A percentile compares a stretch with the other conserved stretches of the same genome.
Conservation (phyloP, 2,329 filamentous ascomycete genomes). For the Graphiopsis chlorocephala region DNA sequence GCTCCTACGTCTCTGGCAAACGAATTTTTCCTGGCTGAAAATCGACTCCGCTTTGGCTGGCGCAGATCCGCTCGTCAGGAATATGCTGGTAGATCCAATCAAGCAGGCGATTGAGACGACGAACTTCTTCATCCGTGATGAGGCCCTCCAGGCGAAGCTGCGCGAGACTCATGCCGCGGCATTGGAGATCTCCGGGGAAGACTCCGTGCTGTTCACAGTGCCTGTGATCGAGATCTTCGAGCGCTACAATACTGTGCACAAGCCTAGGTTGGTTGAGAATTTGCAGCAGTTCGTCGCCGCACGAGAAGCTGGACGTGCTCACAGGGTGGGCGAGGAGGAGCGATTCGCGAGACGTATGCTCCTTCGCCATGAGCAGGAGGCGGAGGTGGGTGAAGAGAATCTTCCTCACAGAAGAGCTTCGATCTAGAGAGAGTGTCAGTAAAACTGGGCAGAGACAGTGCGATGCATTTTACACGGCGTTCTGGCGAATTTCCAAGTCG, state of each 20-base stretch:
- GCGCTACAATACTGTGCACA: neutral
- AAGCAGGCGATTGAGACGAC: neutral
- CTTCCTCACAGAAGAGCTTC: neutral
- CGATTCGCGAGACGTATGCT: neutral
- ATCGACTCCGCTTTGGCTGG: neutral
- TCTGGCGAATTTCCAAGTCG: neutral
- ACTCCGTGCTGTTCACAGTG: neutral
- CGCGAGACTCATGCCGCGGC: neutral
- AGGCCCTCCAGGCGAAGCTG: neutral
- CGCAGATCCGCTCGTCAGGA: neutral
- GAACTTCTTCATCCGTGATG: slow-evolving; percentile 1
- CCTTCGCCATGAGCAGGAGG: neutral
- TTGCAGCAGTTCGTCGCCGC: neutral
- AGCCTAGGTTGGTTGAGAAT: neutral
- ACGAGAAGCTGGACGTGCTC: neutral
- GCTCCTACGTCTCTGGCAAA: neutral
- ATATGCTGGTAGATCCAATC: neutral
- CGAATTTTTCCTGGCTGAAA: neutral
- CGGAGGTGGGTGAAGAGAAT: neutral
- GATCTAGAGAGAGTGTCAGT: neutral
- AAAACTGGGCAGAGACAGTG: neutral
- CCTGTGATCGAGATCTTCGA: neutral
- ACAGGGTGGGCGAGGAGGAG: neutral
- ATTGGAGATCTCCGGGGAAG: neutral
- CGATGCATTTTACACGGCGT: neutral